Base-by-base conservation (phyloP, 2,329 filamentous ascomycete genomes). In the Hortaea werneckii region DNA sequence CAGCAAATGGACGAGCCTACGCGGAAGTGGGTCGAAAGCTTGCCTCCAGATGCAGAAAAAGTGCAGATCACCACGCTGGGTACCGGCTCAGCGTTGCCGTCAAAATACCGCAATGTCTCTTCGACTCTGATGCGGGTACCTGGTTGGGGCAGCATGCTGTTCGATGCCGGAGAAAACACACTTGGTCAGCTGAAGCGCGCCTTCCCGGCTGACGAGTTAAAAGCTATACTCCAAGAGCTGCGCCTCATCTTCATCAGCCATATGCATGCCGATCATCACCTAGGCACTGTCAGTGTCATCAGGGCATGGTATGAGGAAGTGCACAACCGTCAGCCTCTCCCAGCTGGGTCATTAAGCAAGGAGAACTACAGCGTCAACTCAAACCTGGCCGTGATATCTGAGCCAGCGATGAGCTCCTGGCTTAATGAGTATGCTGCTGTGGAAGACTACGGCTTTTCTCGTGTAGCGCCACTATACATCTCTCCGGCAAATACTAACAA, bases 61-160 rank as follows among this genome's bases (percentile, higher is more conserved):
- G 79, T 83, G 0, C 88, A 95, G 64, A 79, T 98, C 41, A 83
- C 89, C 35, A 80, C 88, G 1, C 76, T 98, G 0, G 92, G 92
- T 5, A 98, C 92, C 2, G 92, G 92, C 6, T 96, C 90, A 3
- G 85, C 90, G 0, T 63, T 85, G 11, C 92, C 92, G 1, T 94
- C 87, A 30, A 94, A 94, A 63, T 92, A 95, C 65, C 85, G 92
- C 57, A 98, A 96, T 62, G 92, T 98, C 13, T 95, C 90, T 8
- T 81, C 82, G 1, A 95, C 89, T 0, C 72, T 98, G 4, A 68
- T 98, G 39, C 78, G 85, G 10, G 82, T 95, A 3, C 92, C 92
- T 5, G 85, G 82, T 4, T 77, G 81, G 55, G 92, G 92, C n/a
- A 88, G 79, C 62, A 94, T 95, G 60, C 72, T 98, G 1, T 77